Base-by-base conservation (phyloP, 2,329 filamentous ascomycete species). In the Zymoseptoria ardabiliae region DNA sequence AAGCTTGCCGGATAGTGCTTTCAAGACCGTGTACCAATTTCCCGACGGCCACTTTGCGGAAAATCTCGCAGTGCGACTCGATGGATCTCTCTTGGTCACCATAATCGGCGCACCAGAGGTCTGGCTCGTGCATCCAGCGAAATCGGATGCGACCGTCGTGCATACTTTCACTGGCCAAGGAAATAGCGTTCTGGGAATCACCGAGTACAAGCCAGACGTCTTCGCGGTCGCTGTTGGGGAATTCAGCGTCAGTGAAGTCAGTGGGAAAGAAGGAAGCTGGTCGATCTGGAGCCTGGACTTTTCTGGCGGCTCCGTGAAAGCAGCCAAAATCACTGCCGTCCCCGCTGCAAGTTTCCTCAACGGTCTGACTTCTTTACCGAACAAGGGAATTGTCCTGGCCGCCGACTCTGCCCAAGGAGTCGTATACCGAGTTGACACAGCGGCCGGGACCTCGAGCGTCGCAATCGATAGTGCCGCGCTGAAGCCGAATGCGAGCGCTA, bases 391-490 rank as follows among this genome's bases (percentile, higher is more conserved):
- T n/a, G 35, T 65, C 11, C 60, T 64, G 19, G 20, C 56, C 13
- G 56, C 59, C 19, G 61, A 65, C 28, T 61, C 61, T 8, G 53
- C 28, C 4, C 22, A 50, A 21, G 64, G 63, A 19, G 45, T 61
- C 13, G 51, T 66, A 2, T 66, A 58, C 28, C 45, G 45, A 1
- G 52, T 66, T 11, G 50, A 66, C 45, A 50, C 55, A 17, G 3
- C 22, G 9, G 59, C 58, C 11, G 45, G 54, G 6, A 22, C 23
- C 2, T 61, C 53, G 28, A 48, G 49, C 13, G 56, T 65, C 30
- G 57, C 54, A 9, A 30, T 63, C 22, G 61, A 63, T 28, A 59
- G 63, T 23, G 61, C 59, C 48, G 54, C 61, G 2, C 50, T 65
- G 22, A 63, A 62, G 59, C 61, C 64, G 20, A 64, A 65, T 50